A percentile compares a stretch with the other conserved stretches of the same genome.
Evolutionary conservation across 164 flowering plant genomes (phyloP).

Genomic region (Liquidambar formosana): DNA sequence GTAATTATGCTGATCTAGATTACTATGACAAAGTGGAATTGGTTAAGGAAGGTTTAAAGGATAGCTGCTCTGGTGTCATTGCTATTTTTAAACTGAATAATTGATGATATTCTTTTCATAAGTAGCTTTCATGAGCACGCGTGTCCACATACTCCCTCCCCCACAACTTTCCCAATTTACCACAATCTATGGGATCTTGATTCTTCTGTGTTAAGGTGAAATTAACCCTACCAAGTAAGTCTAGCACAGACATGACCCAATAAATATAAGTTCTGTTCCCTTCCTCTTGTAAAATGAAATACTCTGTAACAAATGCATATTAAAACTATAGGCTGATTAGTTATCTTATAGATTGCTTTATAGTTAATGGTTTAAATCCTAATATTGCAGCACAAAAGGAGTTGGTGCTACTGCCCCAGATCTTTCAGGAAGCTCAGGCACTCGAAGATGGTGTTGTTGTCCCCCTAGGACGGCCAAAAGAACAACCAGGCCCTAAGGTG

Average conservation of each 20-base stretch:
- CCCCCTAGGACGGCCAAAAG: conserved; percentile 75
- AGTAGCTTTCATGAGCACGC: no score
- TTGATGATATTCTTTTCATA: no score
- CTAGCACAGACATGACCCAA: no score
- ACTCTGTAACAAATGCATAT: no score
- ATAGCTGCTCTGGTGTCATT: not conserved
- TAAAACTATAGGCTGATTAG: no score
- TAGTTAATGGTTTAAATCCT: not conserved
- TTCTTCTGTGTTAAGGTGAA: no score
- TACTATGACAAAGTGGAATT: not conserved
- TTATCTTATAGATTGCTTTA: not conserved
- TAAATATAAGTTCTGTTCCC: no score
- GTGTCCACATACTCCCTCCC: no score
- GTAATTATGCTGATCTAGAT: not conserved
- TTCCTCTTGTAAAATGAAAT: no score
- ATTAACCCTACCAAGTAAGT: not conserved
- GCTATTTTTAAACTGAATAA: no score
- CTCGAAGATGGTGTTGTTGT: conserved; percentile 76
- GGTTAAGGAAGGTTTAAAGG: not conserved
- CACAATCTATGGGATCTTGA: not conserved
- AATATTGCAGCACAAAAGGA: conserved; percentile 82
- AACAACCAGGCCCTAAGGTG: conserved; percentile 51
- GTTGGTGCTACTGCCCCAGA: conserved; percentile 84
- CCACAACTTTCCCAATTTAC: not conserved
- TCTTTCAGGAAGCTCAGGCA: conserved; percentile 44